Evolutionary conservation across 345 rosid genomes (phyloP).

Genomic region (Lumnitzera littorea): DNA sequence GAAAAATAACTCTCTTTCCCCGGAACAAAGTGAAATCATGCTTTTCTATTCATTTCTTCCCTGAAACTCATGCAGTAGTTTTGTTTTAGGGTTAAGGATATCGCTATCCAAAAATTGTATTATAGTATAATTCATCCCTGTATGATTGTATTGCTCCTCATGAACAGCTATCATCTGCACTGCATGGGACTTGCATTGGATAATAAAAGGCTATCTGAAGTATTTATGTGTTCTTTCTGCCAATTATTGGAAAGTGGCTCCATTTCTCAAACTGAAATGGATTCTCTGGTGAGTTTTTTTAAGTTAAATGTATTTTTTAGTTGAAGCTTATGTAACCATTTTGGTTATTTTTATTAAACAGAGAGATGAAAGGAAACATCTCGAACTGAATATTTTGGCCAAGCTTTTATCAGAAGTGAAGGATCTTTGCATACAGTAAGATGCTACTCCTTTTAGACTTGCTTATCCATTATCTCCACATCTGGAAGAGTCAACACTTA

Average conservation of each 20-base stretch:
- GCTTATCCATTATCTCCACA: background rate
- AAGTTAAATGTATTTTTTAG: background rate
- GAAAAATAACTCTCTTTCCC: too few species aligned
- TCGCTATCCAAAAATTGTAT: too few species aligned
- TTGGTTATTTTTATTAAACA: slow-evolving; percentile 16
- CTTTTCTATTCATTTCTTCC: too few species aligned
- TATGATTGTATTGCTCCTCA: slow-evolving; percentile 7
- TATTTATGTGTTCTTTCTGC: slow-evolving; percentile 42
- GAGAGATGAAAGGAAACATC: slow-evolving; percentile 27
- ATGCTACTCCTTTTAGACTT: slow-evolving; percentile 3
- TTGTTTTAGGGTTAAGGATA: too few species aligned
- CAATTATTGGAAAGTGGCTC: slow-evolving; percentile 19
- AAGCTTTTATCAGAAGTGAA: slow-evolving; percentile 35
- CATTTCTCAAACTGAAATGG: slow-evolving; percentile 15
- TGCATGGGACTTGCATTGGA: slow-evolving; percentile 31
- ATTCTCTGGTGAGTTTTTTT: slow-evolving; percentile 34
- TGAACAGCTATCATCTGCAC: slow-evolving; percentile 53
- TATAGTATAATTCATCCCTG: background rate
- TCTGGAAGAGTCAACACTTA: background rate
- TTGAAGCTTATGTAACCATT: slow-evolving; percentile 9
- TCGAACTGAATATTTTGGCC: slow-evolving; percentile 29
- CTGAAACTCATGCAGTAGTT: too few species aligned
- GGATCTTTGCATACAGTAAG: slow-evolving; percentile 37
- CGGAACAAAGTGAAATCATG: too few species aligned
- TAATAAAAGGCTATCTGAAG: slow-evolving; percentile 14